Conservation (phyloP, 257 asterid genomes). For the Ocimum tenuiflorum region DNA sequence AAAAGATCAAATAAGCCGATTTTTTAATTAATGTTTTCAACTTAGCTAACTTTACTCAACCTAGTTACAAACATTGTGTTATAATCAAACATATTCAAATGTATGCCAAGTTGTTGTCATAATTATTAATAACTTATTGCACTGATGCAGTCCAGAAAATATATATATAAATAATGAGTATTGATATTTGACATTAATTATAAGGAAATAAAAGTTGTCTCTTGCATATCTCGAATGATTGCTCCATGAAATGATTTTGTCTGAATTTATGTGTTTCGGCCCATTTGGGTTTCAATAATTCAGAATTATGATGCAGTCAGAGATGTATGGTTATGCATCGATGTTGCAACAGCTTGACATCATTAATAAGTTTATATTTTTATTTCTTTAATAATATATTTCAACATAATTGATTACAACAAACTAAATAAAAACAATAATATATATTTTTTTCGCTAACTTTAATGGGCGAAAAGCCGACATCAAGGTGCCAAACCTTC, state of each 20-base stretch:
- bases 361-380: not conserved
- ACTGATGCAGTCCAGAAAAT: not conserved
- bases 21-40: not conserved
- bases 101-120: constrained; percentile 5
- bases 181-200: constrained; percentile 15
- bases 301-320: constrained; percentile 8
- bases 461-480: too few species aligned
- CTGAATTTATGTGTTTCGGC: constrained; percentile 14
- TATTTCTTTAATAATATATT: too few species aligned
- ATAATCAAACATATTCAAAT: not conserved
- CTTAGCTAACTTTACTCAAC: not conserved
- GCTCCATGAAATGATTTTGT: constrained; percentile 25
- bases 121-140: not conserved
- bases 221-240: constrained; percentile 12
- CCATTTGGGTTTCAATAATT: constrained; percentile 17
- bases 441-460: not conserved
- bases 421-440: not conserved
- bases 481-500: too few species aligned
- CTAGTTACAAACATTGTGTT: not conserved
- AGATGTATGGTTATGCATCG: constrained; percentile 3
- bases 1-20: too few species aligned
- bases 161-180: not conserved
- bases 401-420: too few species aligned
- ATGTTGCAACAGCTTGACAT: constrained; percentile 5
- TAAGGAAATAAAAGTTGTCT: constrained; percentile 1